Evolutionary conservation across 1,284 basidiomycete genomes (phyloP).

Genomic region (Takashimella koratensis): DNA sequence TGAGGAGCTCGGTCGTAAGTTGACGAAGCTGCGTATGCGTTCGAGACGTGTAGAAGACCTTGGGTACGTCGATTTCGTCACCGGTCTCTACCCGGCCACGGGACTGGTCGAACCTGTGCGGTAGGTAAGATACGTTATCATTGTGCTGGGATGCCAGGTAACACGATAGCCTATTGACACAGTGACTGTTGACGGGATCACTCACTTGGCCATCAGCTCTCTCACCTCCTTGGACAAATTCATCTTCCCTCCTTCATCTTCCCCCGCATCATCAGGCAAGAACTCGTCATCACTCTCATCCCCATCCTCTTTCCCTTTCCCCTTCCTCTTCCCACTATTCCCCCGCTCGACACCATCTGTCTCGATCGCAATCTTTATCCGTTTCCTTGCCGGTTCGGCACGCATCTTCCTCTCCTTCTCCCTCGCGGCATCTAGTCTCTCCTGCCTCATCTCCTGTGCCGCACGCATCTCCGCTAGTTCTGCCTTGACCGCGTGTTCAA

Average conservation of each 20-base stretch:
- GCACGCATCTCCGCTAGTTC: conserved; percentile 62
- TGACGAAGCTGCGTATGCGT: conserved; percentile 95
- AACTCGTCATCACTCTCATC: conserved; percentile 57
- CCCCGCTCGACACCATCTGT: conserved; percentile 56
- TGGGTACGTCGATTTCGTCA: conserved; percentile 34
- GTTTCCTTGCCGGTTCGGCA: conserved; percentile 10
- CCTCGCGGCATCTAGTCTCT: conserved; percentile 60
- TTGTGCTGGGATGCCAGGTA: no score
- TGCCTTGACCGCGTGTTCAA: conserved; percentile 68
- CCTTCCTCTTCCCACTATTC: not conserved
- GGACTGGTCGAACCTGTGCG: not conserved
- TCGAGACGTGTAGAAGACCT: conserved; percentile 87
- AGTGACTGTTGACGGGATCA: no score
- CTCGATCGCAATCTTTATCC: conserved; percentile 50
- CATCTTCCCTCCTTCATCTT: conserved; percentile 49
- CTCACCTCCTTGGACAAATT: conserved; percentile 74
- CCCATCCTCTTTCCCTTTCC: conserved; percentile 1
- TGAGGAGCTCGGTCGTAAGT: conserved; percentile 78
- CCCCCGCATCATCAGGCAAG: conserved; percentile 59
- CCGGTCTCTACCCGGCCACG: not conserved
- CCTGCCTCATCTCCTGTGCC: conserved; percentile 62
- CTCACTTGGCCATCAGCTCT: conserved; percentile 68
- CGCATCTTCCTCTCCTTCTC: conserved; percentile 60
- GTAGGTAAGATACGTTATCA: no score
- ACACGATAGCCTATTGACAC: no score